Base-by-base conservation (phyloP, 805 yeast species). In the Naumovozyma baii region DNA sequence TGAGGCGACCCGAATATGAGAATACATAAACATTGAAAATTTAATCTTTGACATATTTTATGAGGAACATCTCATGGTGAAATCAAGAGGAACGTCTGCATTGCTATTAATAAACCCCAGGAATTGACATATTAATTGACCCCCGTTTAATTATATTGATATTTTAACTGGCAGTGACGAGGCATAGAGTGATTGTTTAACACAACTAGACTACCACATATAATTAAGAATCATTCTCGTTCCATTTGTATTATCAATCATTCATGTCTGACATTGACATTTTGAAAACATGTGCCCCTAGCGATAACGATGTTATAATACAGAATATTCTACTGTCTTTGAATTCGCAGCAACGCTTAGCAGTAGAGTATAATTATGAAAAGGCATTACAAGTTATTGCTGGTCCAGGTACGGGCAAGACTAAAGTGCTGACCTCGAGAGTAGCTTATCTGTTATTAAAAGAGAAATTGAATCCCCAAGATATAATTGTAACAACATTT, bases 401-500 rank as follows among this genome's bases (percentile, higher is more conserved):
- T 0, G 82, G 83, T 0, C 83, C 83, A 0, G 83, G 83, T 1
- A 76, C 83, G 0, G 80, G 80, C 4, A 90, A 90, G 59, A 90
- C 98, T 2, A 79, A 78, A 55, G 90, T 92, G 1, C 60, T 90
- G 20, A 78, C 85, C 0, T 70, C 86, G 1, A 66, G 96, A 34
- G 92, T 88, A 8, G 88, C 88, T 0, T 73, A 78, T 50, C 63
- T 88, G 20, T 48, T 88, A 5, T 43, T 73, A 3, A 57, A 70
- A 7, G 67, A 72, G 28, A 60, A 68, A 1, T 58, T 83, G 0
- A 64, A 67, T 1, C 88, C 96, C 0, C 65, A 68, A 26, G 63
- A 72, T 35, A 70, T 92, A 15, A 72, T 90, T 1, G 92, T 88
- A 16, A 85, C 96, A 4, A 88, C 97, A 0, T 90, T 90, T 64